Base-by-base conservation (phyloP, 345 rosid species). In the Eutrema yunnanense region DNA sequence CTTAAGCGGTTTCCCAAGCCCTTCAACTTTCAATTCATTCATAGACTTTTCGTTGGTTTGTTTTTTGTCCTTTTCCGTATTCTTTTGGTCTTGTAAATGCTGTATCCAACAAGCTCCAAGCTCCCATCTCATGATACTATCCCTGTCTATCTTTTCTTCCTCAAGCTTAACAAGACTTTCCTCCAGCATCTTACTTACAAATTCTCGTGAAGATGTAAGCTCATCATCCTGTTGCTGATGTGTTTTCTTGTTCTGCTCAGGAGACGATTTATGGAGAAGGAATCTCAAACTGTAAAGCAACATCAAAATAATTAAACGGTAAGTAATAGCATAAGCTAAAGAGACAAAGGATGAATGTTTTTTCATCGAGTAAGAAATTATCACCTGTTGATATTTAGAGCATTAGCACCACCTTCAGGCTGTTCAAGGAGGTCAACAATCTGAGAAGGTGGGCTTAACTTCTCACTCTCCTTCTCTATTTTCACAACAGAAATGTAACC, bases 81-180 rank as follows among this genome's bases (percentile, higher is more conserved):
- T 92, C 55, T 86, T 95, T 80, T 86, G 92, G 76, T 95, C 99
- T 82, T 90, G 99, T 78, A 95, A 82, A 84, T 92, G 96, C 44
- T 90, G 99, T 79, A 95, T 83, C 99, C 99, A 95, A 78, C 99
- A 92, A 75, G 99, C 96, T 74, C 99, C 97, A 61, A 95, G 96
- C 75, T 95, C 99, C 99, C 99, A 95, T 84, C 99, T 86, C 74
- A 95, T 82, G 72, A 84, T 84, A 69, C 81, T 81, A 50, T 85
- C 85, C 73, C 62, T 70, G 65, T 81, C 81, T 27, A 70, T 69
- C 60, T 85, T 82, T 79, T 84, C 88, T 68, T 81, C 84, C 75
- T 89, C 96, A 79, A 95, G 97, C 83, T 86, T 87, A 65, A 75
- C 69, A 50, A 95, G 82, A 82, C 97, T 95, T 76, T 88, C 87